phyloP scores from a whole-genome alignment of 2,329 filamentous ascomycete genomes.

The Pseudocercospora fijiensis region DNA sequence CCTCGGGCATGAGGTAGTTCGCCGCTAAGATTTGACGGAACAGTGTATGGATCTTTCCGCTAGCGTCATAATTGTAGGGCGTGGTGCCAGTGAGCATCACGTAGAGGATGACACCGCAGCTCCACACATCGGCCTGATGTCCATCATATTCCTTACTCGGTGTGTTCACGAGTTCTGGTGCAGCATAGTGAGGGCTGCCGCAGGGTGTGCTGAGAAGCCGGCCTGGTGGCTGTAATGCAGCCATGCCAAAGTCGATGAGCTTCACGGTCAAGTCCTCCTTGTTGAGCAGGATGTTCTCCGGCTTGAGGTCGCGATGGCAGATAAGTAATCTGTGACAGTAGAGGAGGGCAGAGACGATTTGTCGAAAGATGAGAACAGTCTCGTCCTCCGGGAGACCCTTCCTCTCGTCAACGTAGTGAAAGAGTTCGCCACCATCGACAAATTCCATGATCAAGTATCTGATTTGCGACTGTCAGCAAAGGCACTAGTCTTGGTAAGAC shows the following conservation, averaged over 20 bases:
- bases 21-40: slow-evolving; percentile 58
- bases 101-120: slow-evolving; percentile 84
- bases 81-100: slow-evolving; percentile 80
- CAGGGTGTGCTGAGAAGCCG: slow-evolving; percentile 85
- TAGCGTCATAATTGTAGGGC: slow-evolving; percentile 70
- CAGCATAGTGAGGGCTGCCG: slow-evolving; percentile 94
- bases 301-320: slow-evolving; percentile 93
- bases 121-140: slow-evolving; percentile 90
- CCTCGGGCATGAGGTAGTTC: slow-evolving; percentile 48
- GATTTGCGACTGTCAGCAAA: slow-evolving; percentile 27
- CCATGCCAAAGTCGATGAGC: slow-evolving; percentile 97
- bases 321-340: slow-evolving; percentile 95
- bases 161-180: slow-evolving; percentile 84
- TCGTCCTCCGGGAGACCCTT: slow-evolving; percentile 76
- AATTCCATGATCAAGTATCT: slow-evolving; percentile 96
- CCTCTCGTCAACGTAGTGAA: slow-evolving; percentile 75
- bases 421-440: slow-evolving; percentile 79
- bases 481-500: not conserved
- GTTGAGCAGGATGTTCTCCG: slow-evolving; percentile 91
- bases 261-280: slow-evolving; percentile 71
- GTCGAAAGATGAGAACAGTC: slow-evolving; percentile 81
- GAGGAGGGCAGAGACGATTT: slow-evolving; percentile 86
- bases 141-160: slow-evolving; percentile 77
- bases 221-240: slow-evolving; percentile 78
- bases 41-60: slow-evolving; percentile 61